Base-by-base conservation (phyloP, 805 yeast species). In the Yarrowia divulgata region DNA sequence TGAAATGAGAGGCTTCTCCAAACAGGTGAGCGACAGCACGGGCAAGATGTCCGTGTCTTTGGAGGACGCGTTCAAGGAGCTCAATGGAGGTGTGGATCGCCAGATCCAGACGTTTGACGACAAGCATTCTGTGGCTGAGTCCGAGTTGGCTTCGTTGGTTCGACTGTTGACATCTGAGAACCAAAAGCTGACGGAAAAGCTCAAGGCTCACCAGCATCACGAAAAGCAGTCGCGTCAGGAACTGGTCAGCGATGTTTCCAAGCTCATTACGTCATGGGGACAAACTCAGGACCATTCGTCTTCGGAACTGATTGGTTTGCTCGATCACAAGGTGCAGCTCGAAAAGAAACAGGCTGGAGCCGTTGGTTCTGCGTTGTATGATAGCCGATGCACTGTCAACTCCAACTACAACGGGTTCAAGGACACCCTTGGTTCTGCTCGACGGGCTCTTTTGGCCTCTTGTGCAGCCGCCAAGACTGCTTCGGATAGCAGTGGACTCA, bases 391-490 rank as follows among this genome's bases (percentile, higher is more conserved):
- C 7, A 32, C 66, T 9, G 52, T 45, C 16, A 34, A 13, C 18
- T 43, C 66, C 32, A 60, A 45, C 34, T 60, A 16, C 66, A 34
- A n/a, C 12, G 66, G 35, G 6, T 45, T 43, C 34, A 60, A 60
- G 42, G 66, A 45, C 16, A 12, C 66, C 14, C 19, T 60, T 4
- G 42, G 52, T 7, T 60, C 66, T 8, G 50, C 66, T 18, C 18
- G 37, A 14, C 29, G 66, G 34, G 45, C 66, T n/a, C 42, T 60
- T 6, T 14, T 45, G 34, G 50, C 66, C 2, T 45, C 66, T 13
- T 60, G 48, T 32, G 40, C 52, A 1, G 66, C 66, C 18, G 66
- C 66, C 32, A 60, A 60, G 32, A 60, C 66, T n/a, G 66, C 66
- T 18, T 42, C 66, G 1, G 66, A 60, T 9, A 45, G 48, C 23